Base-by-base conservation (phyloP, 2,329 filamentous ascomycete species). In the Drechslerella dactyloides region DNA sequence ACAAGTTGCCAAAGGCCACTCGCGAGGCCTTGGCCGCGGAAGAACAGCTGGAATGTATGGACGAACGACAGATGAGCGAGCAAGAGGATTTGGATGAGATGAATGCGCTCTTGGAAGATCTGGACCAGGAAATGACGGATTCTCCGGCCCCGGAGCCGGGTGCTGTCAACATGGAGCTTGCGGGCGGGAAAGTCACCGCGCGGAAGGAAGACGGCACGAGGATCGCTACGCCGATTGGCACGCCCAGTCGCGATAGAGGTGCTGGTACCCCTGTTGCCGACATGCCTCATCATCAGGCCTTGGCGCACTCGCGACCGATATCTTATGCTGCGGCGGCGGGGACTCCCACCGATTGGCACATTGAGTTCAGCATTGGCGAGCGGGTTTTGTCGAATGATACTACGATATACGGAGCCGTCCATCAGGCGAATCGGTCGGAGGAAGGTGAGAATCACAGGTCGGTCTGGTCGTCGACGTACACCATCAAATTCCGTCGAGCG, bases 381-480 rank as follows among this genome's bases (percentile, higher is more conserved):
- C 91, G 92, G 78, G 85, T 90, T 1, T 89, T 99, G 68, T 84
- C 90, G 0, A 94, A 93, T 75, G 93, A 97, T 76, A 97, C 91
- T 0, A 99, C 94, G 0, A 93, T 99, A 63, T 99, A 97, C 78
- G 89, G 93, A 53, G 94, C 94, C 33, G 91, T 97, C 7, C 91
- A 90, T 87, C 78, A 81, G 35, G 69, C 74, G 13, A 74, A 73
- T 19, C 72, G 60, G 35, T 50, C 62, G 15, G 65, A 75, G 10
- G 78, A 84, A 10, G 85, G 89, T 19, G 91, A 96, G 64, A 83
- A 88, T 10, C 81, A 85, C 68, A 86, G 91, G 51, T 93, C 89
- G 74, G 88, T 97, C 11, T 99, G 93, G 93, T 93, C 91, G 44
- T 87, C 88, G 0, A 87, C 94, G 17, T 93, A 99, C 78, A 88